A percentile compares a stretch with the other conserved stretches of the same genome.
phyloP scores from a whole-genome alignment of 75 land plant species.

The Cunninghamia lanceolata region DNA sequence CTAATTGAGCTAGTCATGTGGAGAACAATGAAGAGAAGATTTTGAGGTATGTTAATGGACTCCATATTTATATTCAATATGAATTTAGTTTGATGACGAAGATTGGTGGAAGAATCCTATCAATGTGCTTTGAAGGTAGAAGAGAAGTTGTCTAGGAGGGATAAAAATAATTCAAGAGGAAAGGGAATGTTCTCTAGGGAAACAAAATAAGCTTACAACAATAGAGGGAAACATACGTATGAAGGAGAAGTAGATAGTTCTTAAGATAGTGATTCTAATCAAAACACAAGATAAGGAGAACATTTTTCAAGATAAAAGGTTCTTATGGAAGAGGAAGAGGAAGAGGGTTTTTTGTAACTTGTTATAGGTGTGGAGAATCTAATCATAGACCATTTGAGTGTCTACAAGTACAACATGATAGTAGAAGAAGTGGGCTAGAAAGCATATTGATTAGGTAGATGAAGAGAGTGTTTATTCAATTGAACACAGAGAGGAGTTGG shows the following conservation, averaged over 20 bases:
- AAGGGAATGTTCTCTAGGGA: background rate
- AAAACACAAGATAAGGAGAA: background rate
- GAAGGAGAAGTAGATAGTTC: too few relatives aligned
- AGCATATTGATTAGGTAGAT: background rate
- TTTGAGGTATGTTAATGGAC: background rate
- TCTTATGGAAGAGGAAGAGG: too few relatives aligned
- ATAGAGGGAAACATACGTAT: too few relatives aligned
- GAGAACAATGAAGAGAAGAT: background rate
- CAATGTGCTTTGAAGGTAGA: background rate
- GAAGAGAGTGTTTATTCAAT: too few relatives aligned
- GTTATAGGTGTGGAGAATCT: background rate
- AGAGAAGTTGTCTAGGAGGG: background rate
- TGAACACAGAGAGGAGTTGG: background rate
- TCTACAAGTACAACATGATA: background rate
- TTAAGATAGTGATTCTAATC: background rate
- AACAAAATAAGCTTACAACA: background rate
- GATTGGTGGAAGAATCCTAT: background rate
- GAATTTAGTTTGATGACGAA: background rate
- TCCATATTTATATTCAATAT: background rate
- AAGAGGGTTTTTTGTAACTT: too few relatives aligned
- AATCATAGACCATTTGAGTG: too few relatives aligned
- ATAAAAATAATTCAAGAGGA: background rate
- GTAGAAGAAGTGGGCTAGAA: background rate
- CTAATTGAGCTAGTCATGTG: background rate
- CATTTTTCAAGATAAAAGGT: too few relatives aligned